phyloP scores from a whole-genome alignment of 768 basidiomycete genomes.

The Clitopilus hobsonii region DNA sequence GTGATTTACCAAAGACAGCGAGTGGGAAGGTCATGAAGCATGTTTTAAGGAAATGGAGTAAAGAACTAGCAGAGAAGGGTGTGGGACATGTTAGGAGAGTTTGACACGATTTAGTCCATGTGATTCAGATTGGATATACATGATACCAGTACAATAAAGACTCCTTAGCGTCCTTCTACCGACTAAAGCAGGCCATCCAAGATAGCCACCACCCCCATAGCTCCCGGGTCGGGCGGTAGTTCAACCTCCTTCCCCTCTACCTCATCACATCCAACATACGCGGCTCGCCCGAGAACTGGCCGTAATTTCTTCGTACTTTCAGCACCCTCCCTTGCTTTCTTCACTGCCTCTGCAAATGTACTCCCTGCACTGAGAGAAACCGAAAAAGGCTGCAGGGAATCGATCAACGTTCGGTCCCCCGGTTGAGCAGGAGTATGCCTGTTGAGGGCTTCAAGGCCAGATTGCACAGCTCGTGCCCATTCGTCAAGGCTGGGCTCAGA shows the following conservation, averaged over 20 bases:
- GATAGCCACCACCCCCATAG: conserved; percentile 44
- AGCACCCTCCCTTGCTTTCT: conserved; percentile 36
- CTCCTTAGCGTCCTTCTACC: too few relatives aligned
- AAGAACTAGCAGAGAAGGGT: conserved; percentile 40
- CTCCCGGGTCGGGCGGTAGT: conserved; percentile 50
- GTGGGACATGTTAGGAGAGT: conserved; percentile 30
- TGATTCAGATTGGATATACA: neutral
- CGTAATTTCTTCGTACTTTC: conserved; percentile 42
- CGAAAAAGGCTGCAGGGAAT: conserved; percentile 47
- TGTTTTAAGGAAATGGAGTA: conserved; percentile 65
- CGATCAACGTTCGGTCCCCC: conserved; percentile 55
- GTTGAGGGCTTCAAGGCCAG: conserved; percentile 25
- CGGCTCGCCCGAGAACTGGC: conserved; percentile 44
- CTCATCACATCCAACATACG: conserved; percentile 37
- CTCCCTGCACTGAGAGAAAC: conserved; percentile 18
- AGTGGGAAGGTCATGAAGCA: conserved; percentile 89
- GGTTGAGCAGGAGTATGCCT: conserved; percentile 46
- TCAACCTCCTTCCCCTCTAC: conserved; percentile 14
- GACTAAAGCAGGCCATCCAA: conserved; percentile 28
- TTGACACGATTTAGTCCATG: neutral
- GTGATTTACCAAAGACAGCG: conserved; percentile 76
- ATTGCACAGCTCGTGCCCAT: conserved; percentile 14
- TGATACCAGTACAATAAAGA: too few relatives aligned
- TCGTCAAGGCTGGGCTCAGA: neutral
- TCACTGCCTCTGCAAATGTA: conserved; percentile 25